Evolutionary conservation across 2,329 filamentous ascomycete genomes (phyloP).

Genomic region (Plectosphaerella plurivora): DNA sequence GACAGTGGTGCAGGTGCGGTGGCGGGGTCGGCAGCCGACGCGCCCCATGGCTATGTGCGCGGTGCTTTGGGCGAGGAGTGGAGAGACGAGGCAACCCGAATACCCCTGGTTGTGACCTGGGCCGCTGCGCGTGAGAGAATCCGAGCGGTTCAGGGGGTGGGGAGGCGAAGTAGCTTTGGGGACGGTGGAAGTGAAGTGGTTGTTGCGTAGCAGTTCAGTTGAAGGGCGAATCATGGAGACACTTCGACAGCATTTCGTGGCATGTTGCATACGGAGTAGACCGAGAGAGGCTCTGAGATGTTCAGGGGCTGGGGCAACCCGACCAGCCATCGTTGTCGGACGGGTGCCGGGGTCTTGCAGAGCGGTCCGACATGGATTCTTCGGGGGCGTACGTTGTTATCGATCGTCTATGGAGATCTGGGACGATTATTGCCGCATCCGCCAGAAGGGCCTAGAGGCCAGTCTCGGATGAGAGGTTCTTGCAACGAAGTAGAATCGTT

Average conservation of each 20-base stretch:
- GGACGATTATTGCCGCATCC: no score
- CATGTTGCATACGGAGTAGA: conserved; percentile 8
- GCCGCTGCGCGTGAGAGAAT: conserved; percentile 6
- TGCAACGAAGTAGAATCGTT: no score
- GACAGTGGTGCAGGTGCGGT: background rate
- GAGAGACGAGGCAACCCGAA: background rate
- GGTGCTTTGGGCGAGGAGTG: background rate
- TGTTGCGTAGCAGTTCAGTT: conserved; percentile 12
- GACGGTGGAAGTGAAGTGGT: conserved; percentile 15
- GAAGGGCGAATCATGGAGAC: conserved; percentile 11
- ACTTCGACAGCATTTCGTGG: conserved; percentile 11
- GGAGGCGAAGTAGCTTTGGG: conserved; percentile 11
- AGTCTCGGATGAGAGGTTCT: no score
- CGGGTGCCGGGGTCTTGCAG: no score
- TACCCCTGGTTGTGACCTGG: background rate
- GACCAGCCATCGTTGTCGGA: no score
- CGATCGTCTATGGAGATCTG: no score
- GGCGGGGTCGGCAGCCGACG: background rate
- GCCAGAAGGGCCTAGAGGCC: no score
- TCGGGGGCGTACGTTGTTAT: no score
- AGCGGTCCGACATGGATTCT: no score
- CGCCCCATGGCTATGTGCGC: background rate
- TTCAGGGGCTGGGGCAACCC: background rate
- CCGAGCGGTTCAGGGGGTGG: conserved; percentile 9
- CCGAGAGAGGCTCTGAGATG: background rate